Conservation (phyloP, 2,329 filamentous ascomycete genomes). For the Cytospora leucostoma region DNA sequence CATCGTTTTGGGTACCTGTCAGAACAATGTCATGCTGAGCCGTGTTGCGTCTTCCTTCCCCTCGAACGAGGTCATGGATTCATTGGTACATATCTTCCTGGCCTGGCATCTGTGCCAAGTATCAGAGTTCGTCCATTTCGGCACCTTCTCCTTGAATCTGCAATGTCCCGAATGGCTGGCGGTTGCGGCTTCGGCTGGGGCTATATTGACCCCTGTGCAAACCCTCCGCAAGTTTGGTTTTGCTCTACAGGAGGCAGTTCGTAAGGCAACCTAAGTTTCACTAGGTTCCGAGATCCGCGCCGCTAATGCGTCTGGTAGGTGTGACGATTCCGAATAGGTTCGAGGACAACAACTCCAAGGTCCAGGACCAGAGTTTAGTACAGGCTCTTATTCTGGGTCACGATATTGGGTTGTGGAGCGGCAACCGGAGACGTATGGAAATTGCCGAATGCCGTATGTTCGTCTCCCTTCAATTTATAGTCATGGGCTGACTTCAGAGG, state of each 20-base stretch:
- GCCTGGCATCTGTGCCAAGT: constrained; percentile 58
- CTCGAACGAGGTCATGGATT: constrained; percentile 61
- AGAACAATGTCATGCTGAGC: constrained; percentile 49
- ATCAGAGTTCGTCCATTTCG: constrained; percentile 62
- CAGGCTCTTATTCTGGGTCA: constrained; percentile 52
- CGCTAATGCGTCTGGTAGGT: constrained; percentile 31
- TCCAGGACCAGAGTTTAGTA: constrained; percentile 50
- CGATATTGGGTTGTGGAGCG: constrained; percentile 56
- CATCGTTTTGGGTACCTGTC: constrained; percentile 62
- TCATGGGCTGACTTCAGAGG: not conserved
- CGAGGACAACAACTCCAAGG: constrained; percentile 50
- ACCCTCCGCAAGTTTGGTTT: constrained; percentile 63
- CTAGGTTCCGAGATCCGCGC: not conserved
- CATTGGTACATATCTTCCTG: constrained; percentile 61
- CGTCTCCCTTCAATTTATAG: not conserved
- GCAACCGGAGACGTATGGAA: constrained; percentile 57
- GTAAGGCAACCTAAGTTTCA: constrained; percentile 34
- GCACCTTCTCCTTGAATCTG: constrained; percentile 57
- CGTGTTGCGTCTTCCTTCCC: constrained; percentile 63
- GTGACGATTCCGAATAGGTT: constrained; percentile 42
- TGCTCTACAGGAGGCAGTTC: constrained; percentile 54
- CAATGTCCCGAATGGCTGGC: constrained; percentile 62
- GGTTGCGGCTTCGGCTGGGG: constrained; percentile 61
- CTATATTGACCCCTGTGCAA: constrained; percentile 57
- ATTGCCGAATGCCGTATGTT: constrained; percentile 54